A percentile compares a stretch with the other conserved stretches of the same genome.
phyloP scores from a whole-genome alignment of 108 stramenopile genomes.

The Conticribra guillardii region DNA sequence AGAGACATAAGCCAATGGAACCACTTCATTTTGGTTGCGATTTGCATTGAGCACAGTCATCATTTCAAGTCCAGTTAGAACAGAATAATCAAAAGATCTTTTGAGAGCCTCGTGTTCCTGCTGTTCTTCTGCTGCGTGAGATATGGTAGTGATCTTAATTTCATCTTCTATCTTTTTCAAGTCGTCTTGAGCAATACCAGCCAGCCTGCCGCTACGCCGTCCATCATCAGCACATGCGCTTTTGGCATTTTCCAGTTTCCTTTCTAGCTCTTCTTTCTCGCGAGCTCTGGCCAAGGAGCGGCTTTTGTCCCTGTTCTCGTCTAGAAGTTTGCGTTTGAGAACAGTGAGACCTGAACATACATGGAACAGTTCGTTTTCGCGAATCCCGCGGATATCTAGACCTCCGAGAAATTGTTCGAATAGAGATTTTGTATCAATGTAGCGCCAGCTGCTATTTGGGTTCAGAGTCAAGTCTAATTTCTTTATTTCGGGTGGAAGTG shows the following conservation, averaged over 20 bases:
- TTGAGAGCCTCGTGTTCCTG: conserved; percentile 39
- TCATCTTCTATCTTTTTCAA: conserved; percentile 53
- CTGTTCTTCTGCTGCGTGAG: conserved; percentile 45
- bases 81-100: conserved; percentile 52
- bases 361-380: conserved; percentile 67
- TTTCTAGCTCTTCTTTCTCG: conserved; percentile 65
- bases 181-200: conserved; percentile 65
- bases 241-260: conserved; percentile 67
- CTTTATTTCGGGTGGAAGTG: conserved; percentile 40
- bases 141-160: conserved; percentile 42
- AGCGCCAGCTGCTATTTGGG: conserved; percentile 68
- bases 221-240: conserved; percentile 56
- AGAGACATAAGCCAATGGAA: conserved; percentile 23
- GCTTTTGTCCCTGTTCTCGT: conserved; percentile 66
- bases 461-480: conserved; percentile 45
- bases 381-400: conserved; percentile 76
- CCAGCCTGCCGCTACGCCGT: conserved; percentile 76
- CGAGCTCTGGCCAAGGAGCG: conserved; percentile 40
- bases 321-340: conserved; percentile 60
- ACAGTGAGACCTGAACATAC: conserved; percentile 42
- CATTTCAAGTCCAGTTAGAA: conserved; percentile 65
- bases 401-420: conserved; percentile 67
- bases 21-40: conserved; percentile 10
- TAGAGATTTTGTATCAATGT: conserved; percentile 70
- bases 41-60: conserved; percentile 50